Evolutionary conservation across 2,329 filamentous ascomycete genomes (phyloP).

Genomic region (Paracoccidioides lutzii): DNA sequence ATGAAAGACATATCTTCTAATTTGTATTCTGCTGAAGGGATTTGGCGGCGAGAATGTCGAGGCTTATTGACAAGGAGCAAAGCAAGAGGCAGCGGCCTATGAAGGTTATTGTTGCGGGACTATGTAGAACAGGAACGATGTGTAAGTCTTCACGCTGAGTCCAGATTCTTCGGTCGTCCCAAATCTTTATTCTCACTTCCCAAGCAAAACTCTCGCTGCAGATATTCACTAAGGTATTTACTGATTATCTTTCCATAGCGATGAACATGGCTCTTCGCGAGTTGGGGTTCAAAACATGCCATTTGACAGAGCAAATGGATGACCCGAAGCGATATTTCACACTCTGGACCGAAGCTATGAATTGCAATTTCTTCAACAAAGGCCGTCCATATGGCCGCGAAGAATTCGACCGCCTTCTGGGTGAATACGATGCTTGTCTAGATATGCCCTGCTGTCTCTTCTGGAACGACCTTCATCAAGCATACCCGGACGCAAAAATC

Average conservation of each 20-base stretch:
- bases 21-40: neutral
- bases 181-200: neutral
- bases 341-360: conserved; percentile 5
- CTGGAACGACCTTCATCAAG: conserved; percentile 55
- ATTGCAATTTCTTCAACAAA: conserved; percentile 20
- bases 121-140: conserved; percentile 3
- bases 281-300: neutral
- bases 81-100: neutral
- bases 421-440: conserved; percentile 3
- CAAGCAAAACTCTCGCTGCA: neutral
- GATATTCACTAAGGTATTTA: neutral
- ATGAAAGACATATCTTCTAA: neutral
- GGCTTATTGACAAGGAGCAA: neutral
- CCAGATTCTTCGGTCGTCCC: no score
- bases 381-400: conserved; percentile 17
- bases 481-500: conserved; percentile 62
- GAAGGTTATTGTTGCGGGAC: conserved; percentile 1
- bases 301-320: conserved; percentile 1
- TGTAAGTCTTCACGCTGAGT: neutral
- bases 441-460: conserved; percentile 28
- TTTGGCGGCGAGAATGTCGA: neutral
- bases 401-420: conserved; percentile 13
- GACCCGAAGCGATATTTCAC: conserved; percentile 3
- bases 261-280: conserved; percentile 2
- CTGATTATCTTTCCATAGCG: neutral